Evolutionary conservation across 768 basidiomycete species (phyloP), one percentile per base, ranked within the genome.

Genomic region (Amanita pallidorosea): DNA sequence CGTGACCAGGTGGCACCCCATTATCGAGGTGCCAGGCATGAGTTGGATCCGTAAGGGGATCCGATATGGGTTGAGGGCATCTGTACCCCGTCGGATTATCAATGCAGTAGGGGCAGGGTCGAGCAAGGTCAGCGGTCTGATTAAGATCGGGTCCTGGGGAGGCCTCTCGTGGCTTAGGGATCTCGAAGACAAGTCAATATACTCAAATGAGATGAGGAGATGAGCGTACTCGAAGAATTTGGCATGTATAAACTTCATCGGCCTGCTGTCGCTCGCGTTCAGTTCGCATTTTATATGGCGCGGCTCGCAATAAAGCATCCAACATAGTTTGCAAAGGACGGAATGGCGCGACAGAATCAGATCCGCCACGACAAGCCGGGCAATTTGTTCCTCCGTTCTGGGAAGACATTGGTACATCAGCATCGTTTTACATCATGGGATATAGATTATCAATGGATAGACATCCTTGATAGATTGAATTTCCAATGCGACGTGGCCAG

Each of bases 351-450:
- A 86, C 87, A 20, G 74, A 70, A 22, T 74, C 82, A 12, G 87
- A 81, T n/a, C 71, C 56, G 22, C 79, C 75, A 49, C 89, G 82
- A 58, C 89, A 92, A 5, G 84, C 81, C 12, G 89, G 89, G 61
- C 89, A 92, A 57, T 80, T 86, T 17, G 84, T 83, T 48, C 88
- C 89, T 33, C 87, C 85, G 57, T 91, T 91, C 88, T 91, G 38
- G 47, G 44, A 50, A 51, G 55, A 23, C 5, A 27, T 44, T 53
- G 36, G 43, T 53, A 40, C 49, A 41, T 56, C 43, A 53, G 53
- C 38, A 41, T 23, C 41, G 40, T 35, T 27, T 41, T 18, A 31
- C 27, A 44, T 41, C 33, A 31, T 12, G 17, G n/a, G 33, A 31
- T 18, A 20, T 7, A 49, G 15, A 49, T 18, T 12, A 31, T 17